These are phyloP conservation scores for Neonectria ditissima DNA, from an alignment of 2,329 filamentous ascomycete genomes.

Conservation along the genomic window DNA sequence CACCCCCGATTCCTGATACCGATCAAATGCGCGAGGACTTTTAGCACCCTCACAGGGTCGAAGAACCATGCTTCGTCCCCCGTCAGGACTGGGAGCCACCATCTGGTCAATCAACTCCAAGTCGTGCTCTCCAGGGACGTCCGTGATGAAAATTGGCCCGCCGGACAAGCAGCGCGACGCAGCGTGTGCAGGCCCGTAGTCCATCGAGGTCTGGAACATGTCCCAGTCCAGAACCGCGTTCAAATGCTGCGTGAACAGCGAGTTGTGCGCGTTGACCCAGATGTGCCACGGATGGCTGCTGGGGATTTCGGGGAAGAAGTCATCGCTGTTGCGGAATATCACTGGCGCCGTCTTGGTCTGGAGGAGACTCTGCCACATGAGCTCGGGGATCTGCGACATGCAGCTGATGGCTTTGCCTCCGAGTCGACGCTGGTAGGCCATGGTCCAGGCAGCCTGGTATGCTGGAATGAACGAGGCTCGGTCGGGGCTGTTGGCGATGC, in stretches of 20 bases:
- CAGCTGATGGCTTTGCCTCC: slow-evolving; percentile 81
- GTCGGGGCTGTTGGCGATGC: slow-evolving; percentile 73
- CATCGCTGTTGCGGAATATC: slow-evolving; percentile 81
- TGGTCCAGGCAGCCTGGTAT: slow-evolving; percentile 85
- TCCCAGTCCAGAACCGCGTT: slow-evolving; percentile 83
- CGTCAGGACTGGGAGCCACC: slow-evolving; percentile 34
- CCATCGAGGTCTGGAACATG: slow-evolving; percentile 69
- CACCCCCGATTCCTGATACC: slow-evolving; percentile 9
- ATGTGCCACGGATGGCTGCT: slow-evolving; percentile 88
- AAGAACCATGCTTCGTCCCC: neutral
- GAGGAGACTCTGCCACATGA: slow-evolving; percentile 83
- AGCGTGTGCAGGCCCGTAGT: slow-evolving; percentile 82
- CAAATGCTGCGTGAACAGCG: slow-evolving; percentile 80
- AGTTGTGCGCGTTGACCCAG: slow-evolving; percentile 87
- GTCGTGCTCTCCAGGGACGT: slow-evolving; percentile 82
- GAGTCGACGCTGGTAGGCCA: slow-evolving; percentile 79
- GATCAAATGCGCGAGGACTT: slow-evolving; percentile 6
- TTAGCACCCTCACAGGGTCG: neutral
- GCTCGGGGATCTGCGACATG: slow-evolving; percentile 87
- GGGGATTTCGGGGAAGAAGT: slow-evolving; percentile 85
- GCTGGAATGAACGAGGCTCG: slow-evolving; percentile 74
- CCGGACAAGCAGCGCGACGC: slow-evolving; percentile 83
- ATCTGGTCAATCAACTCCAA: slow-evolving; percentile 78
- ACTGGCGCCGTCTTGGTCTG: slow-evolving; percentile 78
- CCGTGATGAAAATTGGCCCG: slow-evolving; percentile 89